Percentiles rank a stretch among this genome's conserved stretches.
Evolutionary conservation across 139 green algal genomes (phyloP).

Genomic region (Volvox africanus): DNA sequence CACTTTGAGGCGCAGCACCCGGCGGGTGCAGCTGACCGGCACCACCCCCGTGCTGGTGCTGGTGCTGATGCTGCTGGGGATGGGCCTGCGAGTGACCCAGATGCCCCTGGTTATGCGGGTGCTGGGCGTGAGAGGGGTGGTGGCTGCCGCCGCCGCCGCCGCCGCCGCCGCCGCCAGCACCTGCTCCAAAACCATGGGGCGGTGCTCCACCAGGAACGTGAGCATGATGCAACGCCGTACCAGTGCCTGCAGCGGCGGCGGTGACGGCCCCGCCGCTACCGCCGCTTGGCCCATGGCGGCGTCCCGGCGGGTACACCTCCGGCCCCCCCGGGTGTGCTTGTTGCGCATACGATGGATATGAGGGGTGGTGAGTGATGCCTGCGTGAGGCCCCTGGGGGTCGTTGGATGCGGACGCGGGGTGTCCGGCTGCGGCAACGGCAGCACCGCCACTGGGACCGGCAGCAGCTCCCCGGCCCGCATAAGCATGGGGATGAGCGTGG

Average conservation of each 20-base stretch:
- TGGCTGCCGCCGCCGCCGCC: conserved; percentile 3
- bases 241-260: not conserved
- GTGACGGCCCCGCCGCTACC: not conserved
- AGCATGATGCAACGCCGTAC: not conserved
- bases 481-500: not conserved
- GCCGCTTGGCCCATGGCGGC: not conserved
- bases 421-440: not conserved
- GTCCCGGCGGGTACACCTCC: not conserved
- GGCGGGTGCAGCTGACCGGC: not conserved
- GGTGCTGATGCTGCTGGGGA: not conserved
- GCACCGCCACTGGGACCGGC: not conserved
- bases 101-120: not conserved
- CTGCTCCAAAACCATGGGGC: not conserved
- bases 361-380: not conserved
- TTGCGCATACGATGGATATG: not conserved
- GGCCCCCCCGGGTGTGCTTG: not conserved
- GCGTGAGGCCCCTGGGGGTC: not conserved
- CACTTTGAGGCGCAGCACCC: not conserved
- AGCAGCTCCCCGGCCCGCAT: not conserved
- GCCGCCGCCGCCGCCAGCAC: not conserved
- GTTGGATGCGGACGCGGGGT: not conserved
- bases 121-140: not conserved
- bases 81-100: not conserved
- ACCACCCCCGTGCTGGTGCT: not conserved
- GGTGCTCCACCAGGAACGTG: not conserved